A percentile compares a stretch with the other conserved stretches of the same genome.
phyloP scores from a whole-genome alignment of 2,329 filamentous ascomycete species.

The Cryphonectria naterciae region DNA sequence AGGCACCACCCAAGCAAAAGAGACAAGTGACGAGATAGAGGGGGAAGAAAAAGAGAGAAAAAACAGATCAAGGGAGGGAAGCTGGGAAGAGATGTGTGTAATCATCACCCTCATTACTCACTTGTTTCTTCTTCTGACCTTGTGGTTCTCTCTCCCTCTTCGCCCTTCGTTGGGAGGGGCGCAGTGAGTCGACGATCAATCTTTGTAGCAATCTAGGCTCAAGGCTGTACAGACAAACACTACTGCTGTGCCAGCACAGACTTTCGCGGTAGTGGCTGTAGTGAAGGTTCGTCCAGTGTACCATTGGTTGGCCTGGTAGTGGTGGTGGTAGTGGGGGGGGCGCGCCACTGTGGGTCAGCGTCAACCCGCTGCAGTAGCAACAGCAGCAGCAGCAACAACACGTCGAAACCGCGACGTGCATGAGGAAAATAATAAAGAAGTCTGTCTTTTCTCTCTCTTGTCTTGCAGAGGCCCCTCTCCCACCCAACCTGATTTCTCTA shows the following conservation, averaged over 20 bases:
- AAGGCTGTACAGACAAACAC: not conserved
- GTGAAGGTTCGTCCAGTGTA: not conserved
- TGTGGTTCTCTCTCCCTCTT: not conserved
- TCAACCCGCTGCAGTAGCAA: slow-evolving; percentile 3
- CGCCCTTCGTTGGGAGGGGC: not conserved
- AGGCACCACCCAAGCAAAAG: slow-evolving; percentile 1
- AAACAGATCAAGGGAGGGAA: not conserved
- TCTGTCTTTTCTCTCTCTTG: not conserved
- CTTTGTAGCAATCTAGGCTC: not conserved
- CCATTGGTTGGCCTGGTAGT: not conserved
- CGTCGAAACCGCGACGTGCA: slow-evolving; percentile 18
- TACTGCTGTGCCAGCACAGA: not conserved
- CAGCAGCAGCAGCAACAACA: slow-evolving; percentile 12
- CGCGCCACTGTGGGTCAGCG: not conserved
- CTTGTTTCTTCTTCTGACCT: not conserved
- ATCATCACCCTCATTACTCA: not conserved
- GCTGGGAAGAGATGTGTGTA: not conserved
- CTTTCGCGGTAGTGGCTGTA: not conserved
- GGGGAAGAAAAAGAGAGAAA: not conserved
- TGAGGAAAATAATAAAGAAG: not conserved
- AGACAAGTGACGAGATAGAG: not conserved
- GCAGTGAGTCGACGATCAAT: not conserved
- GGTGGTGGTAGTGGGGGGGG: not conserved
- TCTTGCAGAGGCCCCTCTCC: not conserved
- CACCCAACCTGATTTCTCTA: not conserved